Conservation (phyloP, 78 protist genomes). For the Dictyostelium purpureum region DNA sequence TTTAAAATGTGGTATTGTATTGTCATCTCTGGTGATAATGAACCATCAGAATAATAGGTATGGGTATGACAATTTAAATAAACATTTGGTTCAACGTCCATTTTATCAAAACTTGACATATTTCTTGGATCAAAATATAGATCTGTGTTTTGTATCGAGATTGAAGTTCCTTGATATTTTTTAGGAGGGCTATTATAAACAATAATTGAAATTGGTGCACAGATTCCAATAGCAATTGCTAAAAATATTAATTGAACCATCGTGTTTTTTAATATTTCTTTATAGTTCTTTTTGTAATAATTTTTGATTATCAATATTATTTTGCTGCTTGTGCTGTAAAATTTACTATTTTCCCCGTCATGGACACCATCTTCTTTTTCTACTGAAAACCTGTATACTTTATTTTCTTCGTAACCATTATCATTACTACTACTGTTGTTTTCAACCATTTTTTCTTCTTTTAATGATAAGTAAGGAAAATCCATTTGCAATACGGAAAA, state of each 20-base stretch:
- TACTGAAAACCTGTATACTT: too few relatives aligned
- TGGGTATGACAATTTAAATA: constrained; percentile 48
- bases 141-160: not conserved
- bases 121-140: not conserved
- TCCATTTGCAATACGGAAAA: too few relatives aligned
- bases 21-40: constrained; percentile 12
- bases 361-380: too few relatives aligned
- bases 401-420: too few relatives aligned
- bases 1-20: constrained; percentile 58
- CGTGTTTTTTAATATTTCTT: not conserved
- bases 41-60: constrained; percentile 38
- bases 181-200: constrained; percentile 57
- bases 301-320: too few relatives aligned
- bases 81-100: not conserved
- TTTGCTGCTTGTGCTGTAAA: too few relatives aligned
- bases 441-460: too few relatives aligned
- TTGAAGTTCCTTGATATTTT: not conserved
- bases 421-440: too few relatives aligned
- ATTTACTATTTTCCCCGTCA: too few relatives aligned
- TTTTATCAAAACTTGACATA: not conserved
- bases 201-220: not conserved
- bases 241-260: not conserved
- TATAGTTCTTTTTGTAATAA: not conserved
- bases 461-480: too few relatives aligned
- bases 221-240: not conserved